Percentiles rank a stretch among this genome's conserved stretches.
These are phyloP conservation scores for Pseudogymnoascus sp. DNA, from an alignment of 2,329 filamentous ascomycete genomes.

Conservation along the genomic window DNA sequence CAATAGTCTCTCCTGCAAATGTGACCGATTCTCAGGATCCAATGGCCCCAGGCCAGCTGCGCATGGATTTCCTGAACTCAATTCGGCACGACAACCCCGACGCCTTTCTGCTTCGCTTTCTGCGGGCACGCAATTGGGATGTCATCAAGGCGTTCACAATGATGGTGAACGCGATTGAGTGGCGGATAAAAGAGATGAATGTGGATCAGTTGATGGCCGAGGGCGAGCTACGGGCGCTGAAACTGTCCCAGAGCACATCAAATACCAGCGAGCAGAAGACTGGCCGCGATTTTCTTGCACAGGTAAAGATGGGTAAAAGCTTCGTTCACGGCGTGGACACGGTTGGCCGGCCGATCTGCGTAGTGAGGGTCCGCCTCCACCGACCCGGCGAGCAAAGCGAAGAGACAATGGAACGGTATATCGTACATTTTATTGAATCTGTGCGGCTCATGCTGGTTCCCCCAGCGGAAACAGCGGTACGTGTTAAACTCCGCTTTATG, in stretches of 20 bases:
- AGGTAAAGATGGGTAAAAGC: conserved; percentile 33
- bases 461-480: conserved; percentile 16
- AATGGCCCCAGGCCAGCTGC: conserved; percentile 31
- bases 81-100: conserved; percentile 32
- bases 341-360: conserved; percentile 30
- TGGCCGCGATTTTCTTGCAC: conserved; percentile 28
- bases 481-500: background rate
- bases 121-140: conserved; percentile 35
- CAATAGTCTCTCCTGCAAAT: background rate
- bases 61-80: conserved; percentile 26
- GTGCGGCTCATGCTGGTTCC: conserved; percentile 25
- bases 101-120: conserved; percentile 33
- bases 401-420: conserved; percentile 32
- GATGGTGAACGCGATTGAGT: conserved; percentile 32
- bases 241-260: conserved; percentile 15
- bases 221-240: conserved; percentile 30
- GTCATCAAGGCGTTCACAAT: conserved; percentile 33
- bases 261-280: conserved; percentile 23
- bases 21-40: background rate
- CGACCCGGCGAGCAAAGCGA: conserved; percentile 28
- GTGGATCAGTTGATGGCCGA: conserved; percentile 30
- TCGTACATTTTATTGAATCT: conserved; percentile 35
- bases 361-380: conserved; percentile 31
- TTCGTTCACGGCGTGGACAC: conserved; percentile 33
- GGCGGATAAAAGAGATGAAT: conserved; percentile 29